Evolutionary conservation across 2,329 filamentous ascomycete species (phyloP).

Genomic region (Aspergillus tamarii): DNA sequence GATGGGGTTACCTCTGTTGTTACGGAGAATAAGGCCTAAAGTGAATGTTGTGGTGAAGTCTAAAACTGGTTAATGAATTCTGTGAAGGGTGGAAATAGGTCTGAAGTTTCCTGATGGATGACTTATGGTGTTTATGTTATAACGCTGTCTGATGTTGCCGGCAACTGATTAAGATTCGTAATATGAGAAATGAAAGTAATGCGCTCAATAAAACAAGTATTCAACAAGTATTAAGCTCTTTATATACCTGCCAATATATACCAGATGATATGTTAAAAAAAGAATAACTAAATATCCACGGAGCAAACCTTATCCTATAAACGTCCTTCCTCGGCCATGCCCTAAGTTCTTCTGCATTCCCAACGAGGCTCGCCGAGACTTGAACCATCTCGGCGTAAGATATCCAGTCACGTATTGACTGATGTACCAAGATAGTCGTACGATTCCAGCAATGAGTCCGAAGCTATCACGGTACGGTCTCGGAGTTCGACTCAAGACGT

Average conservation of each 20-base stretch:
- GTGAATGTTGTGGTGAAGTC: background rate
- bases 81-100: background rate
- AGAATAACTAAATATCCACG: background rate
- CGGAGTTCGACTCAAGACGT: background rate
- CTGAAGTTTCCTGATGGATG: background rate
- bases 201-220: background rate
- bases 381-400: background rate
- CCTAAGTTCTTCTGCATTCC: background rate
- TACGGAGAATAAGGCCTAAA: slow-evolving; percentile 1
- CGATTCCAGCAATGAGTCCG: background rate
- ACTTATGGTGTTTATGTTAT: background rate
- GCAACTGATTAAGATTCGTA: background rate
- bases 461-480: background rate
- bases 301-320: too few relatives aligned
- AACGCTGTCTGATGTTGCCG: slow-evolving; percentile 2
- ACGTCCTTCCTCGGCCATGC: background rate
- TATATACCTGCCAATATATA: background rate
- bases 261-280: background rate
- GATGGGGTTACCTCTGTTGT: background rate
- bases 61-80: background rate
- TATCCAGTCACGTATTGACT: background rate
- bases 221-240: background rate
- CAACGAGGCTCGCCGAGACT: background rate
- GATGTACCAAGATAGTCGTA: background rate
- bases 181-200: background rate